Percentiles rank a stretch among this genome's conserved stretches.
These are phyloP conservation scores for Erythrophleum fordii DNA, from an alignment of 306 rosid genomes.

Conservation along the genomic window DNA sequence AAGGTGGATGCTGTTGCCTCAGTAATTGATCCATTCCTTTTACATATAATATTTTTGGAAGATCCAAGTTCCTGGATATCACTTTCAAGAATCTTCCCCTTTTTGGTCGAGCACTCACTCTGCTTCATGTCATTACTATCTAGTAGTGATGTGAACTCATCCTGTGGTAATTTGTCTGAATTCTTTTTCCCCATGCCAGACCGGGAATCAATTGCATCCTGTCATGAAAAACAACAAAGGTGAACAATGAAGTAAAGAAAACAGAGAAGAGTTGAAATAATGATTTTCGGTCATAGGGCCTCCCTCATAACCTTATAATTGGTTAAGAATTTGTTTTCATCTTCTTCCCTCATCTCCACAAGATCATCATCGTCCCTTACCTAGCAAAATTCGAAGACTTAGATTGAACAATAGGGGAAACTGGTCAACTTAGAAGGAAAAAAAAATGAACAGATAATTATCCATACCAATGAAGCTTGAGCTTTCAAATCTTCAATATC, in stretches of 20 bases:
- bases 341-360: conserved; percentile 74
- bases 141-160: conserved; percentile 45
- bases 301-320: conserved; percentile 42
- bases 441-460: conserved; percentile 6
- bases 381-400: conserved; percentile 50
- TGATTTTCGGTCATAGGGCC: neutral
- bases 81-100: conserved; percentile 54
- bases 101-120: conserved; percentile 49
- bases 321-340: conserved; percentile 53
- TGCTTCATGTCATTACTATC: conserved; percentile 54
- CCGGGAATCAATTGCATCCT: conserved; percentile 62
- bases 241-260: conserved; percentile 15
- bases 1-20: conserved; percentile 55
- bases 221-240: conserved; percentile 34
- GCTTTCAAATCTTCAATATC: conserved; percentile 93
- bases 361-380: conserved; percentile 71
- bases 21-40: conserved; percentile 51
- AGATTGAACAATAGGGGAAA: conserved; percentile 31
- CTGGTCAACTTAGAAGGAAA: neutral
- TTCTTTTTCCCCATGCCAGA: conserved; percentile 55
- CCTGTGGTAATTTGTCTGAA: conserved; percentile 50
- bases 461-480: conserved; percentile 90
- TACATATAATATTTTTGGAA: conserved; percentile 55
- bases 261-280: conserved; percentile 16
- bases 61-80: conserved; percentile 50